Base-by-base conservation (phyloP, 2,329 filamentous ascomycete species). In the Dendryphion nanum region DNA sequence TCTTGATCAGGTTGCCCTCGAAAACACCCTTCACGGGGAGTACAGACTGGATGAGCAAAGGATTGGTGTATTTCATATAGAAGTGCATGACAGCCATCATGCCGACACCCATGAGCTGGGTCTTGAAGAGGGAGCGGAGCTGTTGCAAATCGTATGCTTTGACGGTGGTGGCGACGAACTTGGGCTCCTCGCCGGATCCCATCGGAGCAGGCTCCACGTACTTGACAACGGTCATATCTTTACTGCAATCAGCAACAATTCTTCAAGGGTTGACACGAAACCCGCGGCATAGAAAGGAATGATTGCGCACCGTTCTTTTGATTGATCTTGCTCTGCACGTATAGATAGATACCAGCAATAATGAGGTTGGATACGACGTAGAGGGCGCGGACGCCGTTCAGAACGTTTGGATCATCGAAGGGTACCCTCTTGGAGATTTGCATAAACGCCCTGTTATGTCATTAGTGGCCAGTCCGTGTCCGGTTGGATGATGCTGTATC, bases 11-110 rank as follows among this genome's bases (percentile, higher is more conserved):
- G 78, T 96, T 97, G 73, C 85, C 79, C 78, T 98, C 93, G 70
- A 98, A 80, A 31, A 89, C 91, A 65, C 86, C 80, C 84, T 98
- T 98, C 70, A 97, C 77, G 21, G 93, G 93, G 64, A 98, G 93
- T 74, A 98, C 95, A 68, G 86, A 94, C 81, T 98, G 93, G 75
- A 98, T 95, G 61, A 96, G 77, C 35, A 98, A 86, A 29, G 93
- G 93, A 82, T 97, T 98, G 75, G 90, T 97, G 84, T 97, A 98
- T 71, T 96, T 90, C 79, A 98, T 86, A 83, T 97, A 98, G 46
- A 98, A 53, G 75, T 98, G 93, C 91, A 98, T 97, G 63, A 96
- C 87, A 46, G 72, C 82, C 91, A 98, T 97, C 90, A 98, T 98
- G 68, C 80, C 90, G 42, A 98, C 77, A 44, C 93, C 93, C 87